Evolutionary conservation across 495 filamentous ascomycete genomes (phyloP).

Genomic region (Trypethelium eluteriae): DNA sequence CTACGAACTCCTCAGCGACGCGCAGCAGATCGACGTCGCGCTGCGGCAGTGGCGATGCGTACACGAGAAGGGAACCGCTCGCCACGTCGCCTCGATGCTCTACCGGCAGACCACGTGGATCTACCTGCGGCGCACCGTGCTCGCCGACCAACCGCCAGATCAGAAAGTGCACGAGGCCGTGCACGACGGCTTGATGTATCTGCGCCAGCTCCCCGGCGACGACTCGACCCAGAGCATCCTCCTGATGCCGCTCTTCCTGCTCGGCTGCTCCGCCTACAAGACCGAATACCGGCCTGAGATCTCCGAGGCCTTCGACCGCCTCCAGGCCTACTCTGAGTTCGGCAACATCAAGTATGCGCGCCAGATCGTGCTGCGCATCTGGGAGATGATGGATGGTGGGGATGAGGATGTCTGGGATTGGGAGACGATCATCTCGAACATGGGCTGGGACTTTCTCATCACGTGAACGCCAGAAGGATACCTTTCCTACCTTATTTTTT

Average conservation of each 20-base stretch:
- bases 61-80: constrained; percentile 60
- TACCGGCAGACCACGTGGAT: constrained; percentile 90
- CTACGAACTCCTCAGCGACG: constrained; percentile 64
- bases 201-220: constrained; percentile 55
- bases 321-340: constrained; percentile 70
- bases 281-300: constrained; percentile 61
- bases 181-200: constrained; percentile 63
- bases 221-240: constrained; percentile 64
- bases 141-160: constrained; percentile 54
- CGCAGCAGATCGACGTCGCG: constrained; percentile 66
- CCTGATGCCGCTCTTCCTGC: constrained; percentile 77
- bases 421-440: constrained; percentile 68
- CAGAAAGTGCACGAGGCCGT: constrained; percentile 63
- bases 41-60: constrained; percentile 69
- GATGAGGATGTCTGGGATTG: constrained; percentile 80
- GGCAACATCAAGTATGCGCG: constrained; percentile 72
- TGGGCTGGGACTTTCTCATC: constrained; percentile 77
- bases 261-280: constrained; percentile 79
- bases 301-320: constrained; percentile 55
- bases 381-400: constrained; percentile 71
- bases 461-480: constrained; percentile 41
- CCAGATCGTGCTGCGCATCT: constrained; percentile 69
- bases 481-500: not conserved
- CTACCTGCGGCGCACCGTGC: constrained; percentile 78
- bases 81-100: constrained; percentile 68